Evolutionary conservation across 441 rosid species (phyloP), one percentile per base, ranked within the genome.

Genomic region (Croton laevigatus): DNA sequence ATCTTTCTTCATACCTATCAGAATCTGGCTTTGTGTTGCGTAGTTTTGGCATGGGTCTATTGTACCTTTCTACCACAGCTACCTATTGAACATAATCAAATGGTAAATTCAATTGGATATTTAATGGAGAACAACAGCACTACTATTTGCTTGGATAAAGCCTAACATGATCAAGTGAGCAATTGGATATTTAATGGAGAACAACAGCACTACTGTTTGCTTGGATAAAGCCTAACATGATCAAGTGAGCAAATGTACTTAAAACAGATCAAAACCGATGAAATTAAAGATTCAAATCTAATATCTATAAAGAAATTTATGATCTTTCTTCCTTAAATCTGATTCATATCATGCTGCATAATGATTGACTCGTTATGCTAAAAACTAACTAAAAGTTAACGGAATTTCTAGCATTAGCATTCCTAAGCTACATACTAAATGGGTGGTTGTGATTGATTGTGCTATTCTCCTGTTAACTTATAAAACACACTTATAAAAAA

Each of bases 41-140:
- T 65, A 90, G 85, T 83, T 88, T 91, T 37, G 97, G 97, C 81
- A 94, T 75, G 12, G 97, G 89, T 72, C 95, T 85, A 49, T 80
- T 76, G 2, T 86, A 79, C 59, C 81, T 89, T 84, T 88, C 96
- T 62, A 82, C 85, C 22, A 91, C 75, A 14, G 75, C 62, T 57
- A 93, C 97, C 98, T 91, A 86, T 53, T 37, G 68, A 27, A 59
- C 36, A 75, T 8, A 57, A 70, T 17, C 59, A 16, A 17, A n/a
- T 14, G n/a, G 12, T 13, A 19, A 6, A 42, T 23, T 72, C 37
- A 67, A 20, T 2, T 46, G 12, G 61, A 17, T 0, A 44, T 36
- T 2, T 3, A n/a, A 13, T 27, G 13, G 61, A 5, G 40, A 67
- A 22, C 62, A 16, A 54, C 62, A 23, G n/a, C 42, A 11, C 19